A percentile compares a stretch with the other conserved stretches of the same genome.
Conservation (phyloP, 1,139 yeast genomes). For the Yamadazyma sp. region DNA sequence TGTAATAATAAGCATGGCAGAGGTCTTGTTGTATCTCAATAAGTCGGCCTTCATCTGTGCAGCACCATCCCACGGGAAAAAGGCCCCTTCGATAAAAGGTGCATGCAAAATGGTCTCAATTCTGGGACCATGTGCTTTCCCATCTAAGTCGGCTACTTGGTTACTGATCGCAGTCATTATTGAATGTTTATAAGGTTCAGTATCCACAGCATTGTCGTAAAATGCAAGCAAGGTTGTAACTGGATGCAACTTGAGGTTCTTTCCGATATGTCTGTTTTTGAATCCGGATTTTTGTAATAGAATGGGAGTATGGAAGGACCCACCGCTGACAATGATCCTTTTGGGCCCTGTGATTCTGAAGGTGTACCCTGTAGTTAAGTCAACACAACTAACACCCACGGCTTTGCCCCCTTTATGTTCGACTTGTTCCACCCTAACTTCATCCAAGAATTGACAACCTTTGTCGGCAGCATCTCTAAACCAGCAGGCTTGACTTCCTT, state of each 20-base stretch:
- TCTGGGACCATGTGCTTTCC: slow-evolving; percentile 57
- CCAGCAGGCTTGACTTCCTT: slow-evolving; percentile 56
- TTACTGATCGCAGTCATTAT: slow-evolving; percentile 55
- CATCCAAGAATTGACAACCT: slow-evolving; percentile 52
- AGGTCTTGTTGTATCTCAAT: slow-evolving; percentile 39
- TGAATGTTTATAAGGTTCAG: slow-evolving; percentile 41
- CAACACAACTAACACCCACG: slow-evolving; percentile 40
- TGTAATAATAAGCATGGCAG: slow-evolving; percentile 47
- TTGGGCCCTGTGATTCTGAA: slow-evolving; percentile 48
- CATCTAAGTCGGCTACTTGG: slow-evolving; percentile 53
- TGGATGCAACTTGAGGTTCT: slow-evolving; percentile 57
- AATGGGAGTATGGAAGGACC: slow-evolving; percentile 54
- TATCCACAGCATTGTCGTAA: slow-evolving; percentile 34
- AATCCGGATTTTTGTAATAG: slow-evolving; percentile 53
- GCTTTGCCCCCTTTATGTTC: slow-evolving; percentile 46
- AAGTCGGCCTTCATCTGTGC: slow-evolving; percentile 33
- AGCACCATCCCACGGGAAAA: slow-evolving; percentile 47
- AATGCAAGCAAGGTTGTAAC: slow-evolving; percentile 44
- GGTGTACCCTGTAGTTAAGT: slow-evolving; percentile 25
- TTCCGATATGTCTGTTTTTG: slow-evolving; percentile 54
- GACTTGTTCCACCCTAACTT: slow-evolving; percentile 43
- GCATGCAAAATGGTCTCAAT: slow-evolving; percentile 52
- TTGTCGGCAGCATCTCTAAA: slow-evolving; percentile 49
- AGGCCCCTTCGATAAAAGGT: slow-evolving; percentile 41
- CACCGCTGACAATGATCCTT: slow-evolving; percentile 49